These are phyloP conservation scores for Rubus idaeus DNA, from an alignment of 306 rosid species.

Conservation along the genomic window DNA sequence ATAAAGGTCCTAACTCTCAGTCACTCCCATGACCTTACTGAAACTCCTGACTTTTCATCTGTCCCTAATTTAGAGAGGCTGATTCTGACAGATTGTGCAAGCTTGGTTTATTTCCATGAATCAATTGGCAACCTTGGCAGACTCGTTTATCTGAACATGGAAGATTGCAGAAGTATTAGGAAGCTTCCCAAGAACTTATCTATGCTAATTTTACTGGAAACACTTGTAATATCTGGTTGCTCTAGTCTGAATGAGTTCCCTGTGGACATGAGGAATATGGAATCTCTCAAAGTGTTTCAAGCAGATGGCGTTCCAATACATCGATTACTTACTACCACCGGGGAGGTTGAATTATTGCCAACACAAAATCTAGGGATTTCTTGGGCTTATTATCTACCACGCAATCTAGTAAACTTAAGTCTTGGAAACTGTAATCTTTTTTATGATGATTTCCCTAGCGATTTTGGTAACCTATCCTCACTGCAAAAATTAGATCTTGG, in stretches of 20 bases:
- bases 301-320: neutral
- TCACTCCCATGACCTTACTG: conserved; percentile 5
- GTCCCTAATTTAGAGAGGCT: conserved; percentile 13
- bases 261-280: neutral
- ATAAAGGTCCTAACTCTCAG: conserved; percentile 16
- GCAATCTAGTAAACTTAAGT: neutral
- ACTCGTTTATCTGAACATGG: conserved; percentile 4
- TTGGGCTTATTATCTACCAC: neutral
- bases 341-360: neutral
- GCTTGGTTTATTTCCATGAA: neutral
- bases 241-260: neutral
- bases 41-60: neutral
- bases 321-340: neutral
- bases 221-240: neutral
- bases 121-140: conserved; percentile 8
- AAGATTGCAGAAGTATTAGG: conserved; percentile 4
- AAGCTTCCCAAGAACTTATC: neutral
- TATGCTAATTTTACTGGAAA: neutral
- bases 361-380: neutral
- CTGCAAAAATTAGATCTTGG: neutral
- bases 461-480: neutral
- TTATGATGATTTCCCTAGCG: neutral
- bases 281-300: conserved; percentile 9
- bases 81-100: neutral
- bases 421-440: neutral